These are phyloP conservation scores for Gossypium gossypioides DNA, from an alignment of 441 rosid genomes.

Conservation along the genomic window DNA sequence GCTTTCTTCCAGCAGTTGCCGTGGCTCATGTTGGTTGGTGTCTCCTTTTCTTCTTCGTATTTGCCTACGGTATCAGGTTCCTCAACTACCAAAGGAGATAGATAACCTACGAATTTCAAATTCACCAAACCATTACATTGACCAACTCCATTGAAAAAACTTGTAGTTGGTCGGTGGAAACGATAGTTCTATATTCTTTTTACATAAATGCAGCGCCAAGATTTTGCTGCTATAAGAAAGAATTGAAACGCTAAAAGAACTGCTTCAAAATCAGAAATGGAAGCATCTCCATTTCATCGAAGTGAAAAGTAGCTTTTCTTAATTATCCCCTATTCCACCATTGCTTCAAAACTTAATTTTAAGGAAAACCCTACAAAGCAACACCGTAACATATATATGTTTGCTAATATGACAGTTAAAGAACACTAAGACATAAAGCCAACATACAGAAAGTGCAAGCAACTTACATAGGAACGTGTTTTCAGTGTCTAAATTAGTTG, in stretches of 20 bases:
- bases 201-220: too few relatives aligned
- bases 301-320: too few relatives aligned
- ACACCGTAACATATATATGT: too few relatives aligned
- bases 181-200: too few relatives aligned
- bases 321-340: neutral
- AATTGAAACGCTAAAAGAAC: too few relatives aligned
- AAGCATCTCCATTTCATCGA: too few relatives aligned
- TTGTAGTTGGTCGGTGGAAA: too few relatives aligned
- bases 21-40: slow-evolving; percentile 51
- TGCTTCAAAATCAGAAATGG: too few relatives aligned
- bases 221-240: too few relatives aligned
- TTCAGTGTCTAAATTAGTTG: neutral
- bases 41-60: slow-evolving; percentile 45
- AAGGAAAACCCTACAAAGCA: neutral
- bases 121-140: neutral
- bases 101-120: neutral
- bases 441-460: neutral
- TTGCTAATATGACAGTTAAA: neutral
- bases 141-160: too few relatives aligned
- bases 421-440: slow-evolving; percentile 10
- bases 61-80: slow-evolving; percentile 63
- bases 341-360: neutral
- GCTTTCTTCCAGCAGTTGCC: slow-evolving; percentile 59
- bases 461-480: slow-evolving; percentile 2
- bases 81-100: slow-evolving; percentile 72